Evolutionary conservation across 495 filamentous ascomycete genomes (phyloP).

Genomic region (Cairneyella variabilis): DNA sequence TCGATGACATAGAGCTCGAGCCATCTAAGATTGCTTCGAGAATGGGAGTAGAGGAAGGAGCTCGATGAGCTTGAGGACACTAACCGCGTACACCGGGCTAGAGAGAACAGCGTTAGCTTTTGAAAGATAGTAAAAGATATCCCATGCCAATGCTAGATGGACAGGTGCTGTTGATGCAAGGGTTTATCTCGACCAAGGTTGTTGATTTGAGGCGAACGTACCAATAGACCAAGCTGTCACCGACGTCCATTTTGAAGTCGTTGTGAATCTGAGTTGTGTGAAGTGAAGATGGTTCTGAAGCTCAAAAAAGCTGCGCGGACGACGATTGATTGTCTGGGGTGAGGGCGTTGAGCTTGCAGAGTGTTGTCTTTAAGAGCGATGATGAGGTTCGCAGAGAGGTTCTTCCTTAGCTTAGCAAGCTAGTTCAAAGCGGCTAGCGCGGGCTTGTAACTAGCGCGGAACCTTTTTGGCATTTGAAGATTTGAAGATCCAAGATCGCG

Average conservation of each 20-base stretch:
- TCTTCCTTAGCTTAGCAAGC: slow-evolving; percentile 12
- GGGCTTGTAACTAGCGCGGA: neutral
- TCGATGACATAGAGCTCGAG: slow-evolving; percentile 17
- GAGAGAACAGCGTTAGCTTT: slow-evolving; percentile 38
- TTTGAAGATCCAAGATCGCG: slow-evolving; percentile 3
- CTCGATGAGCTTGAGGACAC: slow-evolving; percentile 41
- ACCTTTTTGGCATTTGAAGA: slow-evolving; percentile 9
- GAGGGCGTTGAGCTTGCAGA: slow-evolving; percentile 39
- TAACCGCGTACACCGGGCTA: slow-evolving; percentile 98
- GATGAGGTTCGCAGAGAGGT: slow-evolving; percentile 26
- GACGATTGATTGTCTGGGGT: slow-evolving; percentile 39
- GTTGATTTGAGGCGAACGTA: slow-evolving; percentile 4
- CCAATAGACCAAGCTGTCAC: slow-evolving; percentile 18
- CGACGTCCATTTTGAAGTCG: slow-evolving; percentile 19
- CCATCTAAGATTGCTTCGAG: neutral
- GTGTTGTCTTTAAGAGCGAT: slow-evolving; percentile 22
- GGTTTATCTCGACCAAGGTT: slow-evolving; percentile 27
- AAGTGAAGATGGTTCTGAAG: slow-evolving; percentile 23
- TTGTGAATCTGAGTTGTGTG: slow-evolving; percentile 16
- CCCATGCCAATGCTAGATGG: slow-evolving; percentile 14
- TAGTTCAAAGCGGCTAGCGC: neutral
- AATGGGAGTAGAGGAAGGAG: slow-evolving; percentile 3
- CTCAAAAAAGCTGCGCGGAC: slow-evolving; percentile 21
- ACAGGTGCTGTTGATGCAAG: slow-evolving; percentile 2
- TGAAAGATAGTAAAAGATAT: neutral